Evolutionary conservation across 345 rosid species (phyloP), one percentile per base, ranked within the genome.

Genomic region (Euphorbia tirucalli): DNA sequence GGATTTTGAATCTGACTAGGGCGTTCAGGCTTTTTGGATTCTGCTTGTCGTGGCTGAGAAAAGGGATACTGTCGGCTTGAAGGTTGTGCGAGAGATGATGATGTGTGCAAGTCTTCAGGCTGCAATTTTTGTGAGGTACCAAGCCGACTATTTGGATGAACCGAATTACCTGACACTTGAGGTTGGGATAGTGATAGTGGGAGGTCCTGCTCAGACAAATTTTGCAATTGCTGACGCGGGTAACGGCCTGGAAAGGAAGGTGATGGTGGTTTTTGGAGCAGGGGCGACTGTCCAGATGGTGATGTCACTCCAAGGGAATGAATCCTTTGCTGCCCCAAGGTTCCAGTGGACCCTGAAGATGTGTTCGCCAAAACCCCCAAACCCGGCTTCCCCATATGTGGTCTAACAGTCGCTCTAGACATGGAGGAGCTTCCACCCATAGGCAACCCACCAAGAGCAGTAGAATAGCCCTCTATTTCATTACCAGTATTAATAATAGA

Each of bases 251-350:
- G 73, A 61, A 81, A 52, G 13, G 80, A 80, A 43, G 84, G 74
- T 31, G 90, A 83, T 44, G 82, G 77, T 69, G 86, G 79, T 44
- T 19, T 77, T 65, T 75, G 87, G 74, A 10, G 80, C 66, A 75
- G 58, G 48, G 88, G 76, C 66, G 96, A 83, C 79, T 83, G 87
- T 59, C 71, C 81, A 22, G 87, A 71, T 22, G 85, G 82, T 60
- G 87, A 77, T 69, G 78, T 68, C 68, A 79, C 70, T 58, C 84
- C 80, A 19, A 72, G 19, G 54, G 88, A 71, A 56, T 73, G 85
- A 56, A 83, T 71, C 68, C 73, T 84, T 71, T 74, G 93, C 56
- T 83, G 84, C 59, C 81, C 88, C 27, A 72, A 44, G 69, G 75
- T 75, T 78, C 84, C 88, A 39, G 85, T 68, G 71, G 85, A 78